Conservation (phyloP, 306 rosid species). For the Medicago ruthenica region DNA sequence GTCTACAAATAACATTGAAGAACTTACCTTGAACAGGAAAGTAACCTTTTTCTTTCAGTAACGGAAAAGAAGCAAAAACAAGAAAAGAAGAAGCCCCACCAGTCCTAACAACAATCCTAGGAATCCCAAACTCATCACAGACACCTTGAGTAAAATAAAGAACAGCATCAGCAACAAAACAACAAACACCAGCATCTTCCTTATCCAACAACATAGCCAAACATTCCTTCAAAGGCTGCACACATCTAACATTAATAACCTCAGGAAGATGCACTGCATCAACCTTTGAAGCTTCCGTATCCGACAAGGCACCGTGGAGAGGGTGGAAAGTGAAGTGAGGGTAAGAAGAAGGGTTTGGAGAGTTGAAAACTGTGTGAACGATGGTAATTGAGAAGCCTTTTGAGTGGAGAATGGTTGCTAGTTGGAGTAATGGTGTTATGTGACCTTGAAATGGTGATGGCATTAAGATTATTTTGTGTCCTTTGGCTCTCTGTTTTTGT, state of each 20-base stretch:
- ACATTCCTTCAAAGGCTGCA: slow-evolving; percentile 31
- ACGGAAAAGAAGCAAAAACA: slow-evolving; percentile 40
- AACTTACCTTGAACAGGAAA: slow-evolving; percentile 52
- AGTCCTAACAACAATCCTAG: slow-evolving; percentile 43
- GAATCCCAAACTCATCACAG: slow-evolving; percentile 24
- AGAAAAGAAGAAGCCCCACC: slow-evolving; percentile 34
- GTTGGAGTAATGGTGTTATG: slow-evolving; percentile 63
- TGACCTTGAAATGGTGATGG: slow-evolving; percentile 63
- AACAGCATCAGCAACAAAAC: slow-evolving; percentile 40
- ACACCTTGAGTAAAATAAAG: slow-evolving; percentile 43
- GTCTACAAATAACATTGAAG: neutral
- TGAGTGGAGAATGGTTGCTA: slow-evolving; percentile 50
- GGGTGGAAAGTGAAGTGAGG: slow-evolving; percentile 60
- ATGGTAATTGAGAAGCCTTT: slow-evolving; percentile 61
- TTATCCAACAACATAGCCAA: slow-evolving; percentile 15
- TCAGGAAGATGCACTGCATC: slow-evolving; percentile 33
- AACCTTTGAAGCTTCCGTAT: slow-evolving; percentile 31
- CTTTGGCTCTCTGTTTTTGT: slow-evolving; percentile 10
- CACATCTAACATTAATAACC: slow-evolving; percentile 41
- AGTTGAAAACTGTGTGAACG: slow-evolving; percentile 55
- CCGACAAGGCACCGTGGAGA: slow-evolving; percentile 39
- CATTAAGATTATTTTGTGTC: slow-evolving; percentile 49
- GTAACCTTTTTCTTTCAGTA: slow-evolving; percentile 45
- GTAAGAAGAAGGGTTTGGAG: slow-evolving; percentile 49
- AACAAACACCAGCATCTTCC: slow-evolving; percentile 19